phyloP scores from a whole-genome alignment of 106 monocot genomes.

The Ottelia alismoides region DNA sequence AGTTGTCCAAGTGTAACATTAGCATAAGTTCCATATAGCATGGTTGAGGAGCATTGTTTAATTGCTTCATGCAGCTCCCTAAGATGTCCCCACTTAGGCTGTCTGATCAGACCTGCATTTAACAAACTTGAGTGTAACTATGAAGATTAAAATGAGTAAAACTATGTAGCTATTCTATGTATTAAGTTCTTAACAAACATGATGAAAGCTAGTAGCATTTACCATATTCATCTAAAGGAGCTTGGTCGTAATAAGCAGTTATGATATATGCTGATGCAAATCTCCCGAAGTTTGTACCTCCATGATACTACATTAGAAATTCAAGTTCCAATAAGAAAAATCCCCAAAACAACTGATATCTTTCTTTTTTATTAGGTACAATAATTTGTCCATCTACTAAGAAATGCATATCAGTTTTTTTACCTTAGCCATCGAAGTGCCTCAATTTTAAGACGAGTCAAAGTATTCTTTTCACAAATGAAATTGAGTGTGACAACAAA shows the following conservation, averaged over 20 bases:
- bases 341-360: background rate
- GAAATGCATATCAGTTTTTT: no score
- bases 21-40: slow-evolving; percentile 50
- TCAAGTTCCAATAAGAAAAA: background rate
- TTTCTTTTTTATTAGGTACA: no score
- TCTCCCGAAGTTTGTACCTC: slow-evolving; percentile 87
- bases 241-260: slow-evolving; percentile 77
- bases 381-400: no score
- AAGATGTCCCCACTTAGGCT: slow-evolving; percentile 84
- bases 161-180: no score
- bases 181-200: no score
- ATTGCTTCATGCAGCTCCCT: slow-evolving; percentile 65
- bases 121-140: no score
- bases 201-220: background rate
- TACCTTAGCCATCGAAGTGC: no score
- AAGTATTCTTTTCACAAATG: no score
- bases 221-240: slow-evolving; percentile 99
- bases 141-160: no score
- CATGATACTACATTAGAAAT: slow-evolving; percentile 64
- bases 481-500: no score
- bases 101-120: slow-evolving; percentile 52
- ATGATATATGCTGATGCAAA: slow-evolving; percentile 54
- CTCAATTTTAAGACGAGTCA: no score
- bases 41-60: slow-evolving; percentile 27
- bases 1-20: slow-evolving; percentile 27